Base-by-base conservation (phyloP, 306 rosid species). In the Lathyrus oleraceus region DNA sequence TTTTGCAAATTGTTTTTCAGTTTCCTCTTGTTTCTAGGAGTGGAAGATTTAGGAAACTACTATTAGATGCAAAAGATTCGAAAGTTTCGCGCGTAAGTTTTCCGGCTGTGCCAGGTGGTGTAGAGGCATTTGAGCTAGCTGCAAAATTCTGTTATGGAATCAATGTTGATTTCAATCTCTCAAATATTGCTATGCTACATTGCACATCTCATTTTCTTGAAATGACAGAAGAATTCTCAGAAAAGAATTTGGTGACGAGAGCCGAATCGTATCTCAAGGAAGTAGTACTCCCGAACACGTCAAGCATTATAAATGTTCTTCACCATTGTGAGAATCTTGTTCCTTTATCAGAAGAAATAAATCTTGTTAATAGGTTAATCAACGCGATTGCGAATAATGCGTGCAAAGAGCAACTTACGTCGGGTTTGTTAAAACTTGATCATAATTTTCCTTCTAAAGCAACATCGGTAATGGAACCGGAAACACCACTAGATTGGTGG, bases 401-500 rank as follows among this genome's bases (percentile, higher is more conserved):
- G 2, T 91, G 96, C 79, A 91, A 95, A 76, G 99, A 95, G 75
- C 99, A 95, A 81, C 96, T 95, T 56, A 82, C 96, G 3, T 87
- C 96, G 11, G 97, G 97, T 15, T 82, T 95, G 78, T 76, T 75
- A 61, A 91, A 91, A 74, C 88, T 95, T 27, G 99, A 95, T 70
- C 96, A 89, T 67, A 91, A 81, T 69, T 91, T 84, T 73, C 89
- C 92, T 45, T 39, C 89, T 39, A 89, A 91, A 78, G 54, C 71
- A 13, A 72, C 47, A 39, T 67, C 81, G 54, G 78, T 43, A 69
- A 70, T 85, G 66, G 96, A 93, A 66, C 84, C 92, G 3, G 98
- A 90, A 69, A 90, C 96, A 1, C 99, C 95, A 5, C 76, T 85
- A 15, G 92, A 94, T 60, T 94, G 98, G 97, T 95, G 99, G 99